Evolutionary conservation across 305 asterid species (phyloP).

Genomic region (Striga hermonthica): DNA sequence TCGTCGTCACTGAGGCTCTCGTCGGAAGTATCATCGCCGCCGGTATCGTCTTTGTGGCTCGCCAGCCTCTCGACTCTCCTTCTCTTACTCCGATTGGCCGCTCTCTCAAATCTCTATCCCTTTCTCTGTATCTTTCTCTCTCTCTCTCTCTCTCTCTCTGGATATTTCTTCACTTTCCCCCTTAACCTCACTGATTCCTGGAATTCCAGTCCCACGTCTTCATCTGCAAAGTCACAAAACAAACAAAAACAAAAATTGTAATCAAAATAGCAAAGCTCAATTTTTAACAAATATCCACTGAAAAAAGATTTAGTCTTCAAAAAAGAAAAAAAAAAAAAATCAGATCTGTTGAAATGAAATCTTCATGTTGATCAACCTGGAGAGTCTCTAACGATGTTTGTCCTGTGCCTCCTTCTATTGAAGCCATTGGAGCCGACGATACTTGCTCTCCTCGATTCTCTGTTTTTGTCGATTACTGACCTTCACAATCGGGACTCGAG

Average conservation of each 20-base stretch:
- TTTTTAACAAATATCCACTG: background rate
- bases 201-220: slow-evolving; percentile 75
- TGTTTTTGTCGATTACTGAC: slow-evolving; percentile 77
- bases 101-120: slow-evolving; percentile 71
- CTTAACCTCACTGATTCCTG: slow-evolving; percentile 77
- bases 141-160: slow-evolving; percentile 56
- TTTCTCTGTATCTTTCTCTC: slow-evolving; percentile 52
- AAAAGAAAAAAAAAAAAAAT: background rate
- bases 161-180: slow-evolving; percentile 88
- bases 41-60: slow-evolving; percentile 24
- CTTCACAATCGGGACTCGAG: slow-evolving; percentile 30
- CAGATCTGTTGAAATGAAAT: slow-evolving; percentile 39
- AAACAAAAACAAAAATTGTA: background rate
- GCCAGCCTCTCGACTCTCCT: slow-evolving; percentile 66
- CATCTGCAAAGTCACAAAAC: slow-evolving; percentile 49
- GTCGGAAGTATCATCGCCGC: slow-evolving; percentile 76
- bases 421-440: slow-evolving; percentile 84
- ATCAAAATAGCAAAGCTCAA: background rate
- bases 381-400: slow-evolving; percentile 81
- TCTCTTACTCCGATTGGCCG: slow-evolving; percentile 67
- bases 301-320: no score
- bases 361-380: slow-evolving; percentile 45
- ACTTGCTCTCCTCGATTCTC: slow-evolving; percentile 87
- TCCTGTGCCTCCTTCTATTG: slow-evolving; percentile 73
- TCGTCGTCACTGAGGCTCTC: slow-evolving; percentile 85